phyloP scores from a whole-genome alignment of 768 basidiomycete species.

The Suillus subalutaceus region DNA sequence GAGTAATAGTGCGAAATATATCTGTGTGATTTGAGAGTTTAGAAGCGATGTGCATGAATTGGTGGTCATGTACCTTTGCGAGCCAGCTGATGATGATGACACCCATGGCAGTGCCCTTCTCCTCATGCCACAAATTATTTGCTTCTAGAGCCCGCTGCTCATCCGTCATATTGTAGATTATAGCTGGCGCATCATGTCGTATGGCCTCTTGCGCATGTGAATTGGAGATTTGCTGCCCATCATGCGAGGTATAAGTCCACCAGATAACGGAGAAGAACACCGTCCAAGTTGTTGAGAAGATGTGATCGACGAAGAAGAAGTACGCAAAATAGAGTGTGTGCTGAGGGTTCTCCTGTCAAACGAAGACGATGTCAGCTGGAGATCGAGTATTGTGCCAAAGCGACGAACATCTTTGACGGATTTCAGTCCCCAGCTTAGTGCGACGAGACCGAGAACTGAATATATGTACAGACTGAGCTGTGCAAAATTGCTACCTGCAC shows the following conservation, averaged over 20 bases:
- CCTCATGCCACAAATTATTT: constrained; percentile 83
- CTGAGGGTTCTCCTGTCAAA: constrained; percentile 79
- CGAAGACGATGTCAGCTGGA: constrained; percentile 6
- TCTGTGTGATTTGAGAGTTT: constrained; percentile 43
- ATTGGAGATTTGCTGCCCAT: constrained; percentile 78
- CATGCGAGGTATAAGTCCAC: constrained; percentile 93
- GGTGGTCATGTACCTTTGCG: constrained; percentile 65
- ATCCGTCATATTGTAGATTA: constrained; percentile 58
- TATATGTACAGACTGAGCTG: constrained; percentile 95
- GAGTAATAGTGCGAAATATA: constrained; percentile 87
- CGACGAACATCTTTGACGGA: constrained; percentile 79
- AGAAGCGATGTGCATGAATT: neutral
- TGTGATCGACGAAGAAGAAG: constrained; percentile 88
- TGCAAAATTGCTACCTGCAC: constrained; percentile 89
- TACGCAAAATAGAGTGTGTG: constrained; percentile 90
- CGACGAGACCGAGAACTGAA: constrained; percentile 80
- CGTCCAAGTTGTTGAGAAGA: constrained; percentile 91
- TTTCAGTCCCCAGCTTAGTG: constrained; percentile 84
- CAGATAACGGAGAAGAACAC: constrained; percentile 86
- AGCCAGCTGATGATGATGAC: constrained; percentile 87
- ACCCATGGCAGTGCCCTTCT: constrained; percentile 78
- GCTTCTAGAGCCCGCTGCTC: constrained; percentile 75
- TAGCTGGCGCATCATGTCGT: constrained; percentile 56
- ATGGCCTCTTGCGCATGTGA: constrained; percentile 89
- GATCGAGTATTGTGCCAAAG: constrained; percentile 10